These are phyloP conservation scores for Botryotinia narcissicola DNA, from an alignment of 2,329 filamentous ascomycete species.

Conservation along the genomic window DNA sequence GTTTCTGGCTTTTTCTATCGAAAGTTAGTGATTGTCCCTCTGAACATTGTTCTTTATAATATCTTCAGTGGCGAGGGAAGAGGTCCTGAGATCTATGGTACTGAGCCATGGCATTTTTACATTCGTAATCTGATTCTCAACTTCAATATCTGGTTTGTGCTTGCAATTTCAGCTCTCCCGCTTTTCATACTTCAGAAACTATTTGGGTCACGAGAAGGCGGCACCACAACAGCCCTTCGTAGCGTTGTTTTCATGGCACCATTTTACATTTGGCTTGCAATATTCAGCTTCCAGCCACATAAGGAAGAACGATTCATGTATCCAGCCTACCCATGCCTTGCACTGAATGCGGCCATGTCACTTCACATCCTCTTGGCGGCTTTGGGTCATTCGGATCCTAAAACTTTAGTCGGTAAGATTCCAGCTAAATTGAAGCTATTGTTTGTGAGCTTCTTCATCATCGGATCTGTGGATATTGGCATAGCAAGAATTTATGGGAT, in stretches of 20 bases:
- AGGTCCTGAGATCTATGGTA: conserved; percentile 90
- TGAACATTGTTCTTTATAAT: conserved; percentile 96
- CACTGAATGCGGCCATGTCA: conserved; percentile 81
- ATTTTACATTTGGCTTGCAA: conserved; percentile 90
- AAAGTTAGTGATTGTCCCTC: conserved; percentile 71
- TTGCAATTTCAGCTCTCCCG: conserved; percentile 73
- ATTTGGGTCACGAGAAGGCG: conserved; percentile 51
- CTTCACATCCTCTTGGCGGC: conserved; percentile 77
- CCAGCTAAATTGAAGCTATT: conserved; percentile 72
- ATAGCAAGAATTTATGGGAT: conserved; percentile 72
- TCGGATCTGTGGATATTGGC: conserved; percentile 64
- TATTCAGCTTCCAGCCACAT: conserved; percentile 90
- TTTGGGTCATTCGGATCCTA: conserved; percentile 68
- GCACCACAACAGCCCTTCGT: conserved; percentile 68
- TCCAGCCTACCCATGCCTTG: conserved; percentile 86
- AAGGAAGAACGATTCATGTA: conserved; percentile 99
- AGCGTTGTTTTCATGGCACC: conserved; percentile 76
- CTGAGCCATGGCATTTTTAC: conserved; percentile 97
- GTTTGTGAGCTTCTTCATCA: conserved; percentile 56
- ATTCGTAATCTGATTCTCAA: conserved; percentile 87
- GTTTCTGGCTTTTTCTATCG: conserved; percentile 86
- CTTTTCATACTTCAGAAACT: conserved; percentile 72
- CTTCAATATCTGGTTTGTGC: conserved; percentile 90
- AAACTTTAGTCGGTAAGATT: conserved; percentile 66
- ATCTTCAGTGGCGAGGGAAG: conserved; percentile 75